Percentiles rank a stretch among this genome's conserved stretches.
Evolutionary conservation across 257 asterid genomes (phyloP).

Genomic region (Gentiana dahurica): DNA sequence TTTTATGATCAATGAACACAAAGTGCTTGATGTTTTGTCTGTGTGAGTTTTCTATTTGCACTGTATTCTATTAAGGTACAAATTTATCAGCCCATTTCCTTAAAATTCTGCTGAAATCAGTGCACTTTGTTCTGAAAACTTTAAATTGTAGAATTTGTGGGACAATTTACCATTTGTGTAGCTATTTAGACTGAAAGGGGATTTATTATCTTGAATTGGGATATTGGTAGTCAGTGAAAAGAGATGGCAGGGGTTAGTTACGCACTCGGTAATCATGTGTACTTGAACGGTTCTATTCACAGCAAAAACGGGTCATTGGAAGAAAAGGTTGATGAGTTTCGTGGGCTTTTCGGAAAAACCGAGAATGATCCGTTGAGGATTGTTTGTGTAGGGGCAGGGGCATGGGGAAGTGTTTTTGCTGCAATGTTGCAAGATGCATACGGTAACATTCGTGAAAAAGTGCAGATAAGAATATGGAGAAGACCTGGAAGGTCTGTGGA

Average conservation of each 20-base stretch:
- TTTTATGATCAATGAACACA: neutral
- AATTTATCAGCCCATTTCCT: slow-evolving; percentile 1
- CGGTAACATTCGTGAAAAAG: slow-evolving; percentile 56
- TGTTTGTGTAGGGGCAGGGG: slow-evolving; percentile 84
- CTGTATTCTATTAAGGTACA: slow-evolving; percentile 7
- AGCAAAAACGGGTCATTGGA: slow-evolving; percentile 36
- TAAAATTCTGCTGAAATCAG: slow-evolving; percentile 6
- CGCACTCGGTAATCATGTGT: slow-evolving; percentile 19
- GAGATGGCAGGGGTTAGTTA: slow-evolving; percentile 45
- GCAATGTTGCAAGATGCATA: slow-evolving; percentile 80
- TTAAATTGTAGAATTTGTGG: neutral
- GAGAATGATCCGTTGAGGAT: slow-evolving; percentile 61
- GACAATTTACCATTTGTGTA: neutral
- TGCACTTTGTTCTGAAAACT: neutral
- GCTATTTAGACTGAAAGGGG: neutral
- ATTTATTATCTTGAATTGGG: slow-evolving; percentile 11
- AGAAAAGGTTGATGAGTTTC: slow-evolving; percentile 69
- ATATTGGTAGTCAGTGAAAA: slow-evolving; percentile 5
- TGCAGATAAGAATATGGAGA: slow-evolving; percentile 75
- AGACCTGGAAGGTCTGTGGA: slow-evolving; percentile 62
- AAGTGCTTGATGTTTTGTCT: slow-evolving; percentile 11
- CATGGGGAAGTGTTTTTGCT: slow-evolving; percentile 85
- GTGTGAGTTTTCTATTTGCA: slow-evolving; percentile 17
- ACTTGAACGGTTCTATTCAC: slow-evolving; percentile 36
- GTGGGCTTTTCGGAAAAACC: slow-evolving; percentile 41